Percentiles rank a stretch among this genome's conserved stretches.
Evolutionary conservation across 202 grass and related monocot genomes (phyloP).

Genomic region (Dendrocalamus latiflorus): DNA sequence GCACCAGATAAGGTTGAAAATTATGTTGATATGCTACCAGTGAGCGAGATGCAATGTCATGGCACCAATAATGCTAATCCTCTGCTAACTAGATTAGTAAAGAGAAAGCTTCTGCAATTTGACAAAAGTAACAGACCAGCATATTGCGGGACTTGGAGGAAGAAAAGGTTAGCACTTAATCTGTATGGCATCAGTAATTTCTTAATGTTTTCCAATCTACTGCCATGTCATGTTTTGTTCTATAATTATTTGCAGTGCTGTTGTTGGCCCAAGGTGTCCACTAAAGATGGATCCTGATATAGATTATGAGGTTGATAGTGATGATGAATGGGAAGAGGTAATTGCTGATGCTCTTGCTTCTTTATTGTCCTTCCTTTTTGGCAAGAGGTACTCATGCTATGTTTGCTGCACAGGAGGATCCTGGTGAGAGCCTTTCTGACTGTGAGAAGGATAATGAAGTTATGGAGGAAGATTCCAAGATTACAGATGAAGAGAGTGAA

Average conservation of each 20-base stretch:
- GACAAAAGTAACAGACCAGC: constrained; percentile 91
- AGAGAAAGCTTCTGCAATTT: constrained; percentile 87
- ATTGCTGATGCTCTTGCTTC: neutral
- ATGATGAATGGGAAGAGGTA: constrained; percentile 99
- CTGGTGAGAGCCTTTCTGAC: constrained; percentile 96
- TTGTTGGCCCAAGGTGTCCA: constrained; percentile 74
- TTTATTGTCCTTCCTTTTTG: neutral
- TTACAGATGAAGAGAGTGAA: constrained; percentile 80
- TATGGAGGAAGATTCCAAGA: constrained; percentile 71
- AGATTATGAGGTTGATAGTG: constrained; percentile 92
- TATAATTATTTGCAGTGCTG: constrained; percentile 41
- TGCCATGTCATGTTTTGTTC: constrained; percentile 15
- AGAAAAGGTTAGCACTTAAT: constrained; percentile 65
- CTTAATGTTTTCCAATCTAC: constrained; percentile 19
- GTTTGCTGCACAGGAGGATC: constrained; percentile 75
- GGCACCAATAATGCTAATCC: neutral
- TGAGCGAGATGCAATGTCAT: constrained; percentile 26
- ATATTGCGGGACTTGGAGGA: constrained; percentile 87
- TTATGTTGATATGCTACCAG: constrained; percentile 51
- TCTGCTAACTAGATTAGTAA: constrained; percentile 30
- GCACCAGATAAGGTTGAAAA: constrained; percentile 55
- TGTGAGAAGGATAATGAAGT: constrained; percentile 81
- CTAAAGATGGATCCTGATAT: constrained; percentile 88
- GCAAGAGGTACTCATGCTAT: constrained; percentile 24
- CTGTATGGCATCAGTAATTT: neutral